Conservation (phyloP, 257 asterid genomes). For the Penstemon davidsonii region DNA sequence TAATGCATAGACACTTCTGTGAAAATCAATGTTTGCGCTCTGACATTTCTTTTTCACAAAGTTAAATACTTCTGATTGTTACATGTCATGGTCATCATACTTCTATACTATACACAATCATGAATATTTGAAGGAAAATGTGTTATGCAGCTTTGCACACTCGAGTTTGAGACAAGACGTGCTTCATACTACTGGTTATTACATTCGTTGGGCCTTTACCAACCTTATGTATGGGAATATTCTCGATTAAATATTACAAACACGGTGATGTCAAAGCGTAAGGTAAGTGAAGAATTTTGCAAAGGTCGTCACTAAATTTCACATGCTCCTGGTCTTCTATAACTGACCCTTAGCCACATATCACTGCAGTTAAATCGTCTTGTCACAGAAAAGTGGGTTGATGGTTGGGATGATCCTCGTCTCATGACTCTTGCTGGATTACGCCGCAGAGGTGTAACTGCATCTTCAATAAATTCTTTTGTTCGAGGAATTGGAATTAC, state of each 20-base stretch:
- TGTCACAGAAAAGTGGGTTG: constrained; percentile 86
- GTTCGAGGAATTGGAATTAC: constrained; percentile 94
- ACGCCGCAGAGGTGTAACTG: constrained; percentile 90
- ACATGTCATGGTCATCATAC: constrained; percentile 3
- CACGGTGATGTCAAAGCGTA: constrained; percentile 96
- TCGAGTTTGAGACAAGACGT: constrained; percentile 92
- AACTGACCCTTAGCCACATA: constrained; percentile 25
- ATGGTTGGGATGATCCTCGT: constrained; percentile 99
- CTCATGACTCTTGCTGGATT: constrained; percentile 92
- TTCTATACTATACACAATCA: neutral
- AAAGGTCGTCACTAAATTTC: neutral
- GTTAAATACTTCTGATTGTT: neutral
- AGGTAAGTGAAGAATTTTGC: constrained; percentile 43
- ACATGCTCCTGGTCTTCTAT: constrained; percentile 9
- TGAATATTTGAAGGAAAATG: constrained; percentile 11
- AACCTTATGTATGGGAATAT: constrained; percentile 93
- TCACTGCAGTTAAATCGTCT: constrained; percentile 78
- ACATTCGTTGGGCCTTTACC: constrained; percentile 73
- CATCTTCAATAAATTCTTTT: constrained; percentile 81
- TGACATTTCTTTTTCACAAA: neutral
- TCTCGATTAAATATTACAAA: constrained; percentile 78
- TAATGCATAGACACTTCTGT: no score
- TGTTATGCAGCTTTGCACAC: constrained; percentile 76
- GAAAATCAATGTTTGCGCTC: neutral
- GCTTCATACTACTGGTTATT: constrained; percentile 96